These are phyloP conservation scores for Coemansia biformis DNA, from an alignment of 192 early-diverging fungal genomes.

Conservation along the genomic window DNA sequence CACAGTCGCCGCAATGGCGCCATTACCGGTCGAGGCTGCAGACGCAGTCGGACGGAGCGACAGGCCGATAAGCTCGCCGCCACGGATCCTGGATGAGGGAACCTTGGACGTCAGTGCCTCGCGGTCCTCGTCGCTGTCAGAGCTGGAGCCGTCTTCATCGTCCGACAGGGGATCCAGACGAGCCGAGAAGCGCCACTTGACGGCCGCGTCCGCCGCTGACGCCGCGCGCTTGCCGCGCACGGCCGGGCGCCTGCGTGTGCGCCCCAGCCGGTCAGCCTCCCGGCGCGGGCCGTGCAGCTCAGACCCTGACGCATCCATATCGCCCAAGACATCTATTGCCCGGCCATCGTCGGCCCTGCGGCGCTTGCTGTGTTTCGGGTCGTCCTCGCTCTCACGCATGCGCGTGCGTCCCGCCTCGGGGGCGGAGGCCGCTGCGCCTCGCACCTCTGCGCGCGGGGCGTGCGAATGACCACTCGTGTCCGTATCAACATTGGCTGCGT, in stretches of 20 bases:
- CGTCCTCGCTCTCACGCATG: conserved; percentile 23
- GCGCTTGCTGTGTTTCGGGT: conserved; percentile 17
- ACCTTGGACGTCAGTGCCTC: conserved; percentile 42
- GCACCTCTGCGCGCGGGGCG: too few species aligned
- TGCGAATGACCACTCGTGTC: too few species aligned
- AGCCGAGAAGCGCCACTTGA: conserved; percentile 45
- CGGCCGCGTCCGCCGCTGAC: conserved; percentile 8
- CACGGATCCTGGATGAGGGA: conserved; percentile 35
- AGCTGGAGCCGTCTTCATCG: conserved; percentile 13
- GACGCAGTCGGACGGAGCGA: conserved; percentile 27
- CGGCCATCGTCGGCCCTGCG: conserved; percentile 20
- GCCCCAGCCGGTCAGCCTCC: conserved; percentile 1
- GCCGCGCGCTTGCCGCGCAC: conserved; percentile 7
- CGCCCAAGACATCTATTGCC: conserved; percentile 9
- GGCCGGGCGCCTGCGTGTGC: conserved; percentile 2
- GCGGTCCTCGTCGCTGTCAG: conserved; percentile 43
- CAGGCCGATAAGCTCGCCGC: conserved; percentile 45
- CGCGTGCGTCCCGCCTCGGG: conserved; percentile 13
- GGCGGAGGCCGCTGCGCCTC: background rate
- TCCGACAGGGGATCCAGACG: conserved; percentile 29
- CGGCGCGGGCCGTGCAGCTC: too few species aligned
- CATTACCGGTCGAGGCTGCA: conserved; percentile 2
- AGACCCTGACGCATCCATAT: conserved; percentile 18
- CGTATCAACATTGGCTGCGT: background rate
- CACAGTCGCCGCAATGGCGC: conserved; percentile 6